Conservation (phyloP, 257 asterid species). For the Solanum acaule region DNA sequence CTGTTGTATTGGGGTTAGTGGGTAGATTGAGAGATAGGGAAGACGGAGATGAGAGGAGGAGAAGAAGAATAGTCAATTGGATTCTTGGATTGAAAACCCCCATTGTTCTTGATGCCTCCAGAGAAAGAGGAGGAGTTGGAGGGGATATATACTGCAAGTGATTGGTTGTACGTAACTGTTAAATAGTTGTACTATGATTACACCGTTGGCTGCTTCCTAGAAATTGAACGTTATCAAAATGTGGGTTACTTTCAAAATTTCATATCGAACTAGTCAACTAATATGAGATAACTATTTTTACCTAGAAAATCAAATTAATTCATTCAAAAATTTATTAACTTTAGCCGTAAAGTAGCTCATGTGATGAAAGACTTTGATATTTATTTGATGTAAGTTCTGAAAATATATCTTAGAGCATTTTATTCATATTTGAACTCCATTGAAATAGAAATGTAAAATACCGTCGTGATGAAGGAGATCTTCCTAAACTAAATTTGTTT, state of each 20-base stretch:
- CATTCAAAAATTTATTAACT: no score
- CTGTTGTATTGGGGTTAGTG: slow-evolving; percentile 13
- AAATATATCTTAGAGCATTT: no score
- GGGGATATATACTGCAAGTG: not conserved
- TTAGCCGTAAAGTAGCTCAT: no score
- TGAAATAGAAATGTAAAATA: no score
- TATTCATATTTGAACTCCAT: no score
- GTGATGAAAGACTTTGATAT: no score
- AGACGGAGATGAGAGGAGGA: not conserved
- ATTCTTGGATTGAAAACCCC: not conserved
- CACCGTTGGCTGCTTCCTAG: not conserved
- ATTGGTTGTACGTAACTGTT: not conserved
- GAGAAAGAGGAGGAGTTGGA: not conserved
- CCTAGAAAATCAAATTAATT: no score
- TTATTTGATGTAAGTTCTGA: no score
- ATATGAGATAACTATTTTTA: no score
- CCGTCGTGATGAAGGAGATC: not conserved
- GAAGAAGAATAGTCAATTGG: not conserved
- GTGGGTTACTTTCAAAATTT: not conserved
- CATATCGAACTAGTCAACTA: no score
- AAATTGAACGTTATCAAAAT: not conserved
- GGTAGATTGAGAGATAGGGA: not conserved
- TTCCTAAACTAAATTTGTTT: not conserved
- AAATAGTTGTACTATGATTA: not conserved
- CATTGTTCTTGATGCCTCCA: not conserved